These are phyloP conservation scores for Groenewaldozyma sp. DNA, from an alignment of 1,139 yeast species.

Conservation along the genomic window DNA sequence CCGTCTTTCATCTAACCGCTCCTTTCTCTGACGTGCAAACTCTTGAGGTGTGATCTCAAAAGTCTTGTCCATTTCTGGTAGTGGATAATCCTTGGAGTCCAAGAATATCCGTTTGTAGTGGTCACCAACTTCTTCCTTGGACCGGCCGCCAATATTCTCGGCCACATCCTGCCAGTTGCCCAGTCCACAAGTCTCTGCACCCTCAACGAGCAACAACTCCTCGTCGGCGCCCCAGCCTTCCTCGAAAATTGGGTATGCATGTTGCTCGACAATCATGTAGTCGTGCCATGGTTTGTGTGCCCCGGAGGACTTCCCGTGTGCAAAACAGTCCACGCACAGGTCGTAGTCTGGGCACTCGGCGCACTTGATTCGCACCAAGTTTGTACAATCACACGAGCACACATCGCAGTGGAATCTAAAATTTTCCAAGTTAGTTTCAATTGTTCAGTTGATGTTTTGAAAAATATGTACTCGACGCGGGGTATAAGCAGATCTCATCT, in stretches of 20 bases:
- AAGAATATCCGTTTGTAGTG: constrained; percentile 72
- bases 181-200: constrained; percentile 81
- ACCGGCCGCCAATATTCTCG: constrained; percentile 87
- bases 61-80: constrained; percentile 57
- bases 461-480: too few relatives aligned
- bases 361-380: constrained; percentile 81
- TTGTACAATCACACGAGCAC: constrained; percentile 89
- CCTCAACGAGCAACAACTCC: constrained; percentile 78
- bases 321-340: constrained; percentile 92
- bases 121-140: constrained; percentile 80
- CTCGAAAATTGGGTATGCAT: constrained; percentile 85
- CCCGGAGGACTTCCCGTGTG: constrained; percentile 71
- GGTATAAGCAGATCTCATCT: too few relatives aligned
- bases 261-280: constrained; percentile 85
- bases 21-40: constrained; percentile 59
- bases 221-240: constrained; percentile 98
- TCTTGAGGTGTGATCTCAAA: constrained; percentile 60
- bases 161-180: constrained; percentile 98
- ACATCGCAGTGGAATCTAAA: constrained; percentile 76
- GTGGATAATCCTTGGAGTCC: constrained; percentile 62
- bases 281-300: constrained; percentile 93
- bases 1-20: constrained; percentile 60
- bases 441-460: background rate
- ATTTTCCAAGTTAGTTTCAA: background rate
- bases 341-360: constrained; percentile 92